Percentiles rank a stretch among this genome's conserved stretches.
Conservation (phyloP, 2,329 filamentous ascomycete species). For the Sporothrix pseudoabietina region DNA sequence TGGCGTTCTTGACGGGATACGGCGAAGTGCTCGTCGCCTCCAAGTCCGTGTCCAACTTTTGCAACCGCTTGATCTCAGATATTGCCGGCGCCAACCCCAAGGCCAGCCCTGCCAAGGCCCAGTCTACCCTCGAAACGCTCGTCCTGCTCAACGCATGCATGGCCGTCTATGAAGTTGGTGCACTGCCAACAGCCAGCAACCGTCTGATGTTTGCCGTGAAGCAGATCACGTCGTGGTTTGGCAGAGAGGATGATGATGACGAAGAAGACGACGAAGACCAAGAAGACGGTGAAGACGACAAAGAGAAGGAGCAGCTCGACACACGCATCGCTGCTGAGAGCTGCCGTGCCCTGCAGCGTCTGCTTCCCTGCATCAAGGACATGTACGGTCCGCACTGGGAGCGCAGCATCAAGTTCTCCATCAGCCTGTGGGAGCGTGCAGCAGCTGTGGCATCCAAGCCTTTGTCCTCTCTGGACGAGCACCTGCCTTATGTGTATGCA, state of each 20-base stretch:
- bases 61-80: conserved; percentile 63
- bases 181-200: conserved; percentile 63
- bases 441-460: conserved; percentile 36
- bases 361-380: conserved; percentile 74
- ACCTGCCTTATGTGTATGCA: conserved; percentile 66
- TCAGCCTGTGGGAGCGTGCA: conserved; percentile 58
- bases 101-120: conserved; percentile 34
- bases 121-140: conserved; percentile 53
- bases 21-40: conserved; percentile 54
- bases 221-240: conserved; percentile 71
- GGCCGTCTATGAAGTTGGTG: conserved; percentile 54
- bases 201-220: conserved; percentile 81
- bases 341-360: conserved; percentile 58
- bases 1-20: conserved; percentile 56
- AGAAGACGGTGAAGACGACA: conserved; percentile 10
- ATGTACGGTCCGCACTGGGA: conserved; percentile 91
- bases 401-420: conserved; percentile 60
- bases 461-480: conserved; percentile 50
- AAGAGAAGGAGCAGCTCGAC: conserved; percentile 39
- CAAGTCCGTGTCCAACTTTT: conserved; percentile 54
- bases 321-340: conserved; percentile 53
- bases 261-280: not conserved
- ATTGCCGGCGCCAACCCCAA: conserved; percentile 52
- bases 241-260: conserved; percentile 49
- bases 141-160: conserved; percentile 58